Evolutionary conservation across 2,329 filamentous ascomycete species (phyloP).

Genomic region (Rhinocladiella similis): DNA sequence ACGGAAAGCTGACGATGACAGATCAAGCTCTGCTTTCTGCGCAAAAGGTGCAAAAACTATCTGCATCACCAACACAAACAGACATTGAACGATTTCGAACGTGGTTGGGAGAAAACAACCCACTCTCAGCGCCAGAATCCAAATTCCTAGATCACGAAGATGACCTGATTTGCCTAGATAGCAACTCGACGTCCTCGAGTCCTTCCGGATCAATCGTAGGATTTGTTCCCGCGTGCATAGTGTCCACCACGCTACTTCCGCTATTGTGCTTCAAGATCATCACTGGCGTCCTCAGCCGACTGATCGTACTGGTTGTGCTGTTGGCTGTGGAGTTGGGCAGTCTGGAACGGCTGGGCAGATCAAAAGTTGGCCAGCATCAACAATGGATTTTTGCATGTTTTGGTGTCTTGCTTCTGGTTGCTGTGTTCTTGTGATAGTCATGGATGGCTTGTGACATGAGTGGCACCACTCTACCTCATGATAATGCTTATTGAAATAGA

Average conservation of each 20-base stretch:
- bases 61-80: slow-evolving; percentile 11
- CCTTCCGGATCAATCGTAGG: slow-evolving; percentile 3
- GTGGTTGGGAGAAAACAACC: slow-evolving; percentile 54
- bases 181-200: neutral
- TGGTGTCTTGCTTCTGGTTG: slow-evolving; percentile 22
- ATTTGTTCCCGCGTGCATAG: slow-evolving; percentile 17
- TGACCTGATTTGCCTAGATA: slow-evolving; percentile 40
- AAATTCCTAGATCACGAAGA: slow-evolving; percentile 53
- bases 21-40: slow-evolving; percentile 32
- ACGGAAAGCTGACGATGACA: slow-evolving; percentile 10
- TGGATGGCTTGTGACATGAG: neutral
- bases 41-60: slow-evolving; percentile 20
- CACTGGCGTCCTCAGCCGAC: slow-evolving; percentile 23
- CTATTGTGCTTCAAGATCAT: slow-evolving; percentile 27
- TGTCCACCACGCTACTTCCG: slow-evolving; percentile 24
- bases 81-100: slow-evolving; percentile 46
- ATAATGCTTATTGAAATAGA: neutral
- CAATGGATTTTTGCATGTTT: slow-evolving; percentile 26
- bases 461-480: neutral
- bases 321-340: slow-evolving; percentile 19
- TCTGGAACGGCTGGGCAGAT: slow-evolving; percentile 20
- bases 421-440: slow-evolving; percentile 15
- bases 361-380: slow-evolving; percentile 17
- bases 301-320: slow-evolving; percentile 24
- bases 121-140: slow-evolving; percentile 53